These are phyloP conservation scores for Zea luxurians DNA, from an alignment of 176 grass and related monocot species.

Conservation along the genomic window DNA sequence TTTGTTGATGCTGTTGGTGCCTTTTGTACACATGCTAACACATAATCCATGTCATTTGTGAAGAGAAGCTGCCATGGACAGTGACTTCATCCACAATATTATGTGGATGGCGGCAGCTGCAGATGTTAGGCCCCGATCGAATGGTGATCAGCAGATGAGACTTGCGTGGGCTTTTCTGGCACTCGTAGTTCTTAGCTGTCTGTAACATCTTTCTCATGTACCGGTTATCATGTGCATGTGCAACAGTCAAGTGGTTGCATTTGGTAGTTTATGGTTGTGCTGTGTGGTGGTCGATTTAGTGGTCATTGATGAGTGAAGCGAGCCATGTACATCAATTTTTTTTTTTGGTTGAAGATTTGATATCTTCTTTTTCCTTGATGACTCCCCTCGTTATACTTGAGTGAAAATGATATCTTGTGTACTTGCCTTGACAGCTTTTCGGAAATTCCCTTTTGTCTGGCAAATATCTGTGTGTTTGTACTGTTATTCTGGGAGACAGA, in stretches of 20 bases:
- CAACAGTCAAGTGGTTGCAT: conserved; percentile 22
- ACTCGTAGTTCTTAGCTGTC: conserved; percentile 17
- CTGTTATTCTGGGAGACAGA: background rate
- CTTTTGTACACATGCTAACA: conserved; percentile 54
- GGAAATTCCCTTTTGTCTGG: background rate
- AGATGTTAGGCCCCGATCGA: background rate
- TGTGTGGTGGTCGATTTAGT: conserved; percentile 32
- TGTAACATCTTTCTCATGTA: conserved; percentile 26
- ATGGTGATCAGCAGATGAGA: background rate
- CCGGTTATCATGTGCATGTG: conserved; percentile 17
- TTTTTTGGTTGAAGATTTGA: conserved; percentile 17
- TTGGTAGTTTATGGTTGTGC: conserved; percentile 30
- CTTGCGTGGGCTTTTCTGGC: background rate
- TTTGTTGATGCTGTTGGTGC: conserved; percentile 24
- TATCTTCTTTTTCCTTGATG: background rate
- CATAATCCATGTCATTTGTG: conserved; percentile 29
- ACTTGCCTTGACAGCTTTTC: background rate
- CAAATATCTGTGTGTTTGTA: background rate
- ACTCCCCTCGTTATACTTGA: background rate
- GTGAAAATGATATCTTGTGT: no score
- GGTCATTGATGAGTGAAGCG: conserved; percentile 20
- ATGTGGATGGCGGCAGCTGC: background rate
- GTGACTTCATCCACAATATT: background rate
- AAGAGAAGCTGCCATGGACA: conserved; percentile 40
- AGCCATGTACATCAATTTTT: conserved; percentile 22